Evolutionary conservation across 192 early-diverging fungal genomes (phyloP).

Genomic region (Dimargaris xerosporica): DNA sequence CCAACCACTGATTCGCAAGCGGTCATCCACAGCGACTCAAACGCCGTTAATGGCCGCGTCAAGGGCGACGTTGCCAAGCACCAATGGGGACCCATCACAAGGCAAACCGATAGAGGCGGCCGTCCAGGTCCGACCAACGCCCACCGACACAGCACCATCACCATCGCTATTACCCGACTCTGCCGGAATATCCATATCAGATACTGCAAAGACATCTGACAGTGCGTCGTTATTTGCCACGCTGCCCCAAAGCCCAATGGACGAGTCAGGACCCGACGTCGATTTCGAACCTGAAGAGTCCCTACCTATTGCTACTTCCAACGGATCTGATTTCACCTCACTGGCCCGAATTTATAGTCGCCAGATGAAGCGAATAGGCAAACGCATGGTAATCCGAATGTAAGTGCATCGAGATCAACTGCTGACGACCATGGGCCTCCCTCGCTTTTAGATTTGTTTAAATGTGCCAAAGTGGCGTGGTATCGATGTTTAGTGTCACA

Average conservation of each 20-base stretch:
- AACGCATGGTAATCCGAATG: conserved; percentile 36
- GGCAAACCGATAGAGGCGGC: not conserved
- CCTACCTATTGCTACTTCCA: not conserved
- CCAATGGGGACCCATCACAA: not conserved
- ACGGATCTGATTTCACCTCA: conserved; percentile 5
- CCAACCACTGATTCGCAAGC: not conserved
- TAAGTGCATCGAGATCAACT: conserved; percentile 15
- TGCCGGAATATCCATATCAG: not conserved
- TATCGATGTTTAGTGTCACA: not conserved
- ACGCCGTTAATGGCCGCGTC: not conserved
- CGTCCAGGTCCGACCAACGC: not conserved
- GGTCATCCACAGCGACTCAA: not conserved
- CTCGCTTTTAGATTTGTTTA: not conserved
- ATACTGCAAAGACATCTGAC: too few relatives aligned
- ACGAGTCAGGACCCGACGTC: not conserved
- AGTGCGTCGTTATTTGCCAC: too few relatives aligned
- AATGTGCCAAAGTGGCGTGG: not conserved
- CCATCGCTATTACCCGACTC: not conserved
- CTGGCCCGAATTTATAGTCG: conserved; percentile 30
- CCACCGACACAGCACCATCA: not conserved
- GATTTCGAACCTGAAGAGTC: not conserved
- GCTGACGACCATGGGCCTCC: not conserved
- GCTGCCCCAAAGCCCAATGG: not conserved
- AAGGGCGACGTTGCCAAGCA: not conserved
- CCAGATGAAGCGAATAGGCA: conserved; percentile 31